phyloP scores from a whole-genome alignment of 1,139 yeast species.

The Hansenula lynferdii region DNA sequence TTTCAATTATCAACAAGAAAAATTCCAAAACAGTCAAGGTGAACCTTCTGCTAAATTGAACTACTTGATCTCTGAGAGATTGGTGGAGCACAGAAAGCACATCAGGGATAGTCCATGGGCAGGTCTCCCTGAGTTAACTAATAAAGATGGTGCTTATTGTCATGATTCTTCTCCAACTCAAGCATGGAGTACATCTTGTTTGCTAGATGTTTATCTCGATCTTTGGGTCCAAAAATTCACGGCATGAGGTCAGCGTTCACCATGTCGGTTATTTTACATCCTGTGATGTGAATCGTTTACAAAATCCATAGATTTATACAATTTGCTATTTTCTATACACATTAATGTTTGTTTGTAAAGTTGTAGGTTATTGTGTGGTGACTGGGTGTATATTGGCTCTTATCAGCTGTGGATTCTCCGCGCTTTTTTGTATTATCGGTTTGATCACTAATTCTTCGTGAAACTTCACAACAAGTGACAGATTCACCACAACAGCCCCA shows the following conservation, averaged over 20 bases:
- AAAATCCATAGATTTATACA: too few relatives aligned
- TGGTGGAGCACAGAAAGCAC: conserved; percentile 67
- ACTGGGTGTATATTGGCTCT: not conserved
- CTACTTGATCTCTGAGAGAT: conserved; percentile 47
- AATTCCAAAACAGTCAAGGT: conserved; percentile 25
- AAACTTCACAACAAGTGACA: not conserved
- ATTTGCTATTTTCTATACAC: too few relatives aligned
- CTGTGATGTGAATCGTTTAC: too few relatives aligned
- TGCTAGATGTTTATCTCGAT: conserved; percentile 76
- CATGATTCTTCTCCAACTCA: conserved; percentile 90
- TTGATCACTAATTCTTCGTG: not conserved
- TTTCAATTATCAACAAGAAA: conserved; percentile 41
- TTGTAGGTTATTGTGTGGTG: not conserved
- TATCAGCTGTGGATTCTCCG: not conserved
- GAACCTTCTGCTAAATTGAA: conserved; percentile 35
- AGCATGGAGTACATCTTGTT: conserved; percentile 91
- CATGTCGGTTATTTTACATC: too few relatives aligned
- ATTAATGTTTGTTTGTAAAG: not conserved
- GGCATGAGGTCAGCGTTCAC: too few relatives aligned
- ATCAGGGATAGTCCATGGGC: conserved; percentile 79
- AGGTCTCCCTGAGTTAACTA: conserved; percentile 88
- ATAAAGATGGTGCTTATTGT: conserved; percentile 79
- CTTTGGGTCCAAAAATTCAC: conserved; percentile 27
- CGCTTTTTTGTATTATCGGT: not conserved
- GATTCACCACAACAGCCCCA: not conserved